Evolutionary conservation across 2,329 filamentous ascomycete genomes (phyloP).

Genomic region (Emergomyces africanus): DNA sequence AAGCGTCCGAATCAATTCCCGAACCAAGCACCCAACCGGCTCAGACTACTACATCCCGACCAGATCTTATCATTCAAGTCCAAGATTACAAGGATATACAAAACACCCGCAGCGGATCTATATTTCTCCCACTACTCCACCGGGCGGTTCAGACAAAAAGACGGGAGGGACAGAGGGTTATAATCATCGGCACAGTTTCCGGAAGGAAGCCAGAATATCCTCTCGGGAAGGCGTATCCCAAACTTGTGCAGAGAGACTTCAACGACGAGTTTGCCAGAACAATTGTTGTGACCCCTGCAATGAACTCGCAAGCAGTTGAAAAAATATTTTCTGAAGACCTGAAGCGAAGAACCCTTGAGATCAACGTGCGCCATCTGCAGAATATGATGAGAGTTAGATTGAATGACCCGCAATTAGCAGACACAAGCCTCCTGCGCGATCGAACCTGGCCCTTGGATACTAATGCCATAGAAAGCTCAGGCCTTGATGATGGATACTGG

Average conservation of each 20-base stretch:
- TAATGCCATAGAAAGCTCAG: conserved; percentile 21
- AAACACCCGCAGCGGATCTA: conserved; percentile 53
- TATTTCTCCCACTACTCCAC: conserved; percentile 58
- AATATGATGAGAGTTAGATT: conserved; percentile 43
- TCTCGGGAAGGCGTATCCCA: conserved; percentile 33
- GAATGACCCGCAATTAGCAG: conserved; percentile 17
- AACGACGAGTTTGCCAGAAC: conserved; percentile 39
- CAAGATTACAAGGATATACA: conserved; percentile 71
- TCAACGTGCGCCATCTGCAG: conserved; percentile 53
- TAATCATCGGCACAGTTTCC: conserved; percentile 68
- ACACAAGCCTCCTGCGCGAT: conserved; percentile 16
- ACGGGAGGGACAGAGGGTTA: conserved; percentile 55
- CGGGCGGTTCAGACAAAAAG: conserved; percentile 60
- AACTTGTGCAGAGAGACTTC: conserved; percentile 33
- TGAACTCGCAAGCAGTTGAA: conserved; percentile 25
- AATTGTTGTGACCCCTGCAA: conserved; percentile 42
- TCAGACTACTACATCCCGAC: conserved; percentile 11
- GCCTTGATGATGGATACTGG: conserved; percentile 42
- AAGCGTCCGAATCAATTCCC: conserved; percentile 4
- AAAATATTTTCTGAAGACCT: conserved; percentile 36
- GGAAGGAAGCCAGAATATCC: conserved; percentile 39
- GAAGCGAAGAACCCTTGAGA: conserved; percentile 36
- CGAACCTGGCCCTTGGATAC: conserved; percentile 21
- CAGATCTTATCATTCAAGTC: conserved; percentile 58
- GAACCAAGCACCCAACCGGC: conserved; percentile 9